Evolutionary conservation across 352 stramenopile genomes (phyloP).

Genomic region (Phytophthora pinifolia): DNA sequence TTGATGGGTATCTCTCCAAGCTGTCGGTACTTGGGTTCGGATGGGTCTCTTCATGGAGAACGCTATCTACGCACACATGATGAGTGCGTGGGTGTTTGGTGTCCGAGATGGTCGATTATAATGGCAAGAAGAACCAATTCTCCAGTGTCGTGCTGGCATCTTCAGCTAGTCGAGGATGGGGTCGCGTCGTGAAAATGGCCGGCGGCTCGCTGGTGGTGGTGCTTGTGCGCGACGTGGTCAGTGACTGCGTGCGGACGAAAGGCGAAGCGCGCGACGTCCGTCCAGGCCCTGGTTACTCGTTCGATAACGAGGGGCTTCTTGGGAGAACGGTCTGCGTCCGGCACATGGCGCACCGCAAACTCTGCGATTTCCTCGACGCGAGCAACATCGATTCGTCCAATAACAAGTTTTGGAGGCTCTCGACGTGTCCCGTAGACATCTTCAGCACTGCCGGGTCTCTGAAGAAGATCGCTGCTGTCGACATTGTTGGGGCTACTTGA

Average conservation of each 20-base stretch:
- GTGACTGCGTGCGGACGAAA: slow-evolving; percentile 4
- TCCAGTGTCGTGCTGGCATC: no score
- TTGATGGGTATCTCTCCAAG: no score
- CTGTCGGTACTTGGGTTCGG: no score
- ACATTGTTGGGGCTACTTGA: no score
- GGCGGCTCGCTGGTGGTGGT: neutral
- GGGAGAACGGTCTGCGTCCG: neutral
- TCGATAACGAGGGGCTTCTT: slow-evolving; percentile 13
- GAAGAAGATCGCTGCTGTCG: no score
- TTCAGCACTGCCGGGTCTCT: neutral
- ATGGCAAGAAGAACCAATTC: no score
- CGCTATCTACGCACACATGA: no score
- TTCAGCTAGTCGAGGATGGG: no score
- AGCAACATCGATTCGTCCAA: slow-evolving; percentile 5
- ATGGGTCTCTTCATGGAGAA: no score
- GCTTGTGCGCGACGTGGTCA: neutral
- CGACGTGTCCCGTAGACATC: neutral
- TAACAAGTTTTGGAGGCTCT: neutral
- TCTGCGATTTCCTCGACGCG: slow-evolving; percentile 8
- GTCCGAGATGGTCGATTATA: neutral
- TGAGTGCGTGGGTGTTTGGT: no score
- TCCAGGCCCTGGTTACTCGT: slow-evolving; percentile 7
- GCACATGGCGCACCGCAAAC: slow-evolving; percentile 1
- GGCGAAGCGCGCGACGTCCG: slow-evolving; percentile 13
- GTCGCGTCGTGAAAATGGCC: neutral